phyloP scores from a whole-genome alignment of 331 rosid genomes.

The Prunus yedoensis region DNA sequence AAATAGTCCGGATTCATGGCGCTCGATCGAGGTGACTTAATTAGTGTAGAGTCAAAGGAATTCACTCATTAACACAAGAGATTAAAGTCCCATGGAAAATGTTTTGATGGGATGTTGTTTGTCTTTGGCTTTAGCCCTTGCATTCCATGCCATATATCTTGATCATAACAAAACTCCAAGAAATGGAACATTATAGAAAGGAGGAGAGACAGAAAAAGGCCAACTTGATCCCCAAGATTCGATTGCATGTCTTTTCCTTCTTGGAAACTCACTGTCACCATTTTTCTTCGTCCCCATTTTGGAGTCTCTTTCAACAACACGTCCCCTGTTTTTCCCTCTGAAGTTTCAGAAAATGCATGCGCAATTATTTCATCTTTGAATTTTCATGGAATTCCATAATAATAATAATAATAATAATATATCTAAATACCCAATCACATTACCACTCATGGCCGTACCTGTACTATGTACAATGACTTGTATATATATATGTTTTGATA shows the following conservation, averaged over 20 bases:
- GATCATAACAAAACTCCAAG: conserved; percentile 43
- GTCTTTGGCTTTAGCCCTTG: not conserved
- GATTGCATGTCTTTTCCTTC: conserved; percentile 35
- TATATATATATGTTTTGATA: not conserved
- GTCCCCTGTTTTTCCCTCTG: not conserved
- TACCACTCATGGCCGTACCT: not conserved
- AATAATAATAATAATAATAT: not conserved
- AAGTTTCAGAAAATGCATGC: not conserved
- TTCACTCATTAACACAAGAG: not conserved
- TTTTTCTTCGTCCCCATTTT: conserved; percentile 13
- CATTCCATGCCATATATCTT: not conserved
- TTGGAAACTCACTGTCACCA: conserved; percentile 21
- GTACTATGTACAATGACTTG: not conserved
- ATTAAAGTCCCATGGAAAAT: not conserved
- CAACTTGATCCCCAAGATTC: conserved; percentile 40
- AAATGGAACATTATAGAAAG: conserved; percentile 38
- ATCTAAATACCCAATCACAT: no score
- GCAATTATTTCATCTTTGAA: conserved; percentile 10
- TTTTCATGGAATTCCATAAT: not conserved
- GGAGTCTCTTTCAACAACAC: conserved; percentile 1
- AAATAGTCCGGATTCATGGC: no score
- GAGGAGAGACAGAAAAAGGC: conserved; percentile 32
- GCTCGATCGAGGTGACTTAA: not conserved
- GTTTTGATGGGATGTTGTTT: not conserved
- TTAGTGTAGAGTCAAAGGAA: not conserved